Conservation (phyloP, 345 rosid species). For the Populus alba region DNA sequence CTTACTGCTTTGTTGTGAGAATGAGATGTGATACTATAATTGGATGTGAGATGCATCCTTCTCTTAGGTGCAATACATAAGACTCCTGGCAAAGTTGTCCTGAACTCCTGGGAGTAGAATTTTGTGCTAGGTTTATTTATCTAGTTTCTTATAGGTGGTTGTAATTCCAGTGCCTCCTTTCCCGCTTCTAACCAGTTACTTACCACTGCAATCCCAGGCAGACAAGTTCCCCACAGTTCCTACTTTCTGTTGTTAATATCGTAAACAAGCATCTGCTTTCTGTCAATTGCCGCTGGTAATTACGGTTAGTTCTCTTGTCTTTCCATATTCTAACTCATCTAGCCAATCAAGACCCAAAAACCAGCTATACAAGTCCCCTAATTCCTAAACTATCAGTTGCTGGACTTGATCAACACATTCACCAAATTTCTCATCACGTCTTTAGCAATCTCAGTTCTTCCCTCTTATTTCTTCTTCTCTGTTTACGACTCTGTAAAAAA, state of each 20-base stretch:
- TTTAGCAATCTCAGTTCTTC: neutral
- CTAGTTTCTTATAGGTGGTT: neutral
- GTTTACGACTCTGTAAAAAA: neutral
- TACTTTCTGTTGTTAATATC: neutral
- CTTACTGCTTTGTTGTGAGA: neutral
- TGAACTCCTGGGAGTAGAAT: neutral
- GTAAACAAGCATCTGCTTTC: no score
- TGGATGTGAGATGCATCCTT: neutral
- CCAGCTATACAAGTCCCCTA: neutral
- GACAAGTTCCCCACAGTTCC: no score
- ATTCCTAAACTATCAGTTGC: neutral
- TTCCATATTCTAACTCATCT: neutral
- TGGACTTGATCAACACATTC: neutral
- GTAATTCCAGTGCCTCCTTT: neutral
- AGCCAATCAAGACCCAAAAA: neutral
- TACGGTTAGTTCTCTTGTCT: no score
- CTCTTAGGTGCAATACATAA: neutral
- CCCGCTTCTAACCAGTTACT: neutral
- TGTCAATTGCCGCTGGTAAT: no score
- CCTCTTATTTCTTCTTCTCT: neutral
- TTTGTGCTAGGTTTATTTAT: neutral
- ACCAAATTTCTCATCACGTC: neutral
- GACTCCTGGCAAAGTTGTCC: neutral
- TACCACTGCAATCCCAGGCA: no score
- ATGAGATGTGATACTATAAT: neutral